A percentile compares a stretch with the other conserved stretches of the same genome.
These are phyloP conservation scores for Alternaria longipes DNA, from an alignment of 2,329 filamentous ascomycete species.

Conservation along the genomic window DNA sequence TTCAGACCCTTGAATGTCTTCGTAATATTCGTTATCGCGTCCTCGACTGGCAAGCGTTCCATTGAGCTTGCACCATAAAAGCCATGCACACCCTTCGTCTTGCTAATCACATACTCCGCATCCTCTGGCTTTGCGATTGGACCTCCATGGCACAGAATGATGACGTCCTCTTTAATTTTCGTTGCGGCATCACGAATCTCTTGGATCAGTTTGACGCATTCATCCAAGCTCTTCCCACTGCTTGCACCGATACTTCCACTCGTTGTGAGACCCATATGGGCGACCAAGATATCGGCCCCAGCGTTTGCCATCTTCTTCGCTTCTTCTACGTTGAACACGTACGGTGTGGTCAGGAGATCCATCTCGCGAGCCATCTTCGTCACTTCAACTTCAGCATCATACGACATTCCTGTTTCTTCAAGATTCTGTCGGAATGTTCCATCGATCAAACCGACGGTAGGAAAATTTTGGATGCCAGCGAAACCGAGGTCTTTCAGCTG, in stretches of 20 bases:
- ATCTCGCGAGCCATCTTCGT: constrained; percentile 67
- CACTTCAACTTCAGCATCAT: constrained; percentile 72
- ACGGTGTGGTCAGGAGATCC: constrained; percentile 73
- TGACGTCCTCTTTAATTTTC: constrained; percentile 65
- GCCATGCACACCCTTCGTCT: constrained; percentile 72
- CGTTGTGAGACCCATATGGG: constrained; percentile 74
- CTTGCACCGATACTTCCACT: constrained; percentile 71
- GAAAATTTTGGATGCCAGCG: constrained; percentile 76
- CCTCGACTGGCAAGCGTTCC: constrained; percentile 73
- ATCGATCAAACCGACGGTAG: constrained; percentile 76
- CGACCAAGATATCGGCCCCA: constrained; percentile 73
- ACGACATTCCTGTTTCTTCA: constrained; percentile 78
- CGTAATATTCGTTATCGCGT: constrained; percentile 68
- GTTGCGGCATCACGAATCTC: constrained; percentile 69
- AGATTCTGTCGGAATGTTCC: constrained; percentile 72
- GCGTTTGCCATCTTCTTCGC: constrained; percentile 69
- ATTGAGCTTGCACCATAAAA: constrained; percentile 77
- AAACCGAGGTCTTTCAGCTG: constrained; percentile 71
- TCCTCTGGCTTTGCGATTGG: constrained; percentile 72
- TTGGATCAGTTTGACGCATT: constrained; percentile 70
- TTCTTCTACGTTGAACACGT: constrained; percentile 72
- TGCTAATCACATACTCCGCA: constrained; percentile 68
- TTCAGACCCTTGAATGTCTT: constrained; percentile 61
- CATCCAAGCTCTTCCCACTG: constrained; percentile 69
- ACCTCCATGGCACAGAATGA: constrained; percentile 75